Percentiles rank a stretch among this genome's conserved stretches.
Evolutionary conservation across 2,329 filamentous ascomycete species (phyloP).

Genomic region (Stylonectria norvegica): DNA sequence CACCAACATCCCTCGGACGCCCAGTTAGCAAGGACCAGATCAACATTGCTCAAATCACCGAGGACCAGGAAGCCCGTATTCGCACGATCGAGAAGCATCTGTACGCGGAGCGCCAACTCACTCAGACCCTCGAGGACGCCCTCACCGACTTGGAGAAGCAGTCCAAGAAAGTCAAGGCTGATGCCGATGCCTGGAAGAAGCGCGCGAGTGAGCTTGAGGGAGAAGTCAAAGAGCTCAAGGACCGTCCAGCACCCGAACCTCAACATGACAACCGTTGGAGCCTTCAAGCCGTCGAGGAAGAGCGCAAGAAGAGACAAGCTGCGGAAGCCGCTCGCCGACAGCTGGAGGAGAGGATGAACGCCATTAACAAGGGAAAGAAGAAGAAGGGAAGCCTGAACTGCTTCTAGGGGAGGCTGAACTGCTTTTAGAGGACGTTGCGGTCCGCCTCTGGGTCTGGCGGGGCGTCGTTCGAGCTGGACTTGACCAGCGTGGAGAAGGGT

Average conservation of each 20-base stretch:
- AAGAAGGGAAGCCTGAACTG: slow-evolving; percentile 96
- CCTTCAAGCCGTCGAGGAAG: slow-evolving; percentile 91
- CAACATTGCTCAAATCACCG: slow-evolving; percentile 72
- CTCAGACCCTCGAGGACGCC: slow-evolving; percentile 90
- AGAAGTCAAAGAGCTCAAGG: slow-evolving; percentile 65
- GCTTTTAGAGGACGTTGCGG: slow-evolving; percentile 14
- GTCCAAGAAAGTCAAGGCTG: slow-evolving; percentile 85
- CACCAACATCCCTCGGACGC: slow-evolving; percentile 57
- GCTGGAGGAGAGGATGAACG: slow-evolving; percentile 92
- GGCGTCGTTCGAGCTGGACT: slow-evolving; percentile 11
- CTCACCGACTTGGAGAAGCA: slow-evolving; percentile 90
- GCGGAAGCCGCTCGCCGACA: slow-evolving; percentile 86
- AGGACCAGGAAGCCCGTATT: slow-evolving; percentile 94
- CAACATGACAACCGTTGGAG: slow-evolving; percentile 60
- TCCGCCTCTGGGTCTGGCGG: slow-evolving; percentile 8
- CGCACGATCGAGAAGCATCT: slow-evolving; percentile 96
- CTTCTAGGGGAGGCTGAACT: slow-evolving; percentile 61
- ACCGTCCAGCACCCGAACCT: slow-evolving; percentile 43
- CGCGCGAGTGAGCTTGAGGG: slow-evolving; percentile 73
- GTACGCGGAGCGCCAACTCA: slow-evolving; percentile 93
- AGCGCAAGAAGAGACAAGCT: slow-evolving; percentile 85
- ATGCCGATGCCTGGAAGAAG: slow-evolving; percentile 87
- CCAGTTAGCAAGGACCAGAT: slow-evolving; percentile 75
- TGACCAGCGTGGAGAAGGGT: slow-evolving; percentile 8
- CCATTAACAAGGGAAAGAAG: slow-evolving; percentile 84